Conservation (phyloP, 768 basidiomycete species). For the Calvatia gigantea region DNA sequence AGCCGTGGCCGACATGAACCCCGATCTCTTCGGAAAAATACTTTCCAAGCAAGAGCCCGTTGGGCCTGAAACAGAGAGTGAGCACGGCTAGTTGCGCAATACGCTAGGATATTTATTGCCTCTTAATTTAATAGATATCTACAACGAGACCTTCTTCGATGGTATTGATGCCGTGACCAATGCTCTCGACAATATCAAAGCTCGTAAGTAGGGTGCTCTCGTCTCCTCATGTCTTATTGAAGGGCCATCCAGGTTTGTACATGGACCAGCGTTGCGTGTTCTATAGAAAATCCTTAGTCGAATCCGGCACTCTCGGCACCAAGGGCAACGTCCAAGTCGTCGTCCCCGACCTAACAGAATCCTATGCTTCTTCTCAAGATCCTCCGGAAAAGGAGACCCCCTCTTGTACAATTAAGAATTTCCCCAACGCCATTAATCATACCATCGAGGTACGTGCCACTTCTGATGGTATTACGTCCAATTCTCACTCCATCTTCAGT, state of each 20-base stretch:
- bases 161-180: slow-evolving; percentile 93
- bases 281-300: slow-evolving; percentile 92
- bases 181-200: slow-evolving; percentile 94
- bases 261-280: slow-evolving; percentile 99
- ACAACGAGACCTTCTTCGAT: slow-evolving; percentile 85
- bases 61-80: slow-evolving; percentile 89
- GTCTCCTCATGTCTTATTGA: neutral
- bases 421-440: slow-evolving; percentile 97
- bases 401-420: slow-evolving; percentile 97
- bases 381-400: slow-evolving; percentile 98
- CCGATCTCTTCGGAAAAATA: slow-evolving; percentile 83
- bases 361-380: slow-evolving; percentile 96
- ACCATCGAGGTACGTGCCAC: slow-evolving; percentile 80
- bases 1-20: slow-evolving; percentile 96
- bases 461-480: neutral
- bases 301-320: slow-evolving; percentile 97
- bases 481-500: slow-evolving; percentile 43
- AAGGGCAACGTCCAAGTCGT: slow-evolving; percentile 98
- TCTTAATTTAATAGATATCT: slow-evolving; percentile 77
- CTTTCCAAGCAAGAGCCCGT: slow-evolving; percentile 89
- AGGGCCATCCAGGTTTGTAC: slow-evolving; percentile 64
- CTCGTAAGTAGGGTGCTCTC: slow-evolving; percentile 55
- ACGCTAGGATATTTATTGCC: neutral
- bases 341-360: slow-evolving; percentile 91
- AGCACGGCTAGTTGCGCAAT: slow-evolving; percentile 23